These are phyloP conservation scores for Insectozyma bohioensis DNA, from an alignment of 1,139 yeast species.

Conservation along the genomic window DNA sequence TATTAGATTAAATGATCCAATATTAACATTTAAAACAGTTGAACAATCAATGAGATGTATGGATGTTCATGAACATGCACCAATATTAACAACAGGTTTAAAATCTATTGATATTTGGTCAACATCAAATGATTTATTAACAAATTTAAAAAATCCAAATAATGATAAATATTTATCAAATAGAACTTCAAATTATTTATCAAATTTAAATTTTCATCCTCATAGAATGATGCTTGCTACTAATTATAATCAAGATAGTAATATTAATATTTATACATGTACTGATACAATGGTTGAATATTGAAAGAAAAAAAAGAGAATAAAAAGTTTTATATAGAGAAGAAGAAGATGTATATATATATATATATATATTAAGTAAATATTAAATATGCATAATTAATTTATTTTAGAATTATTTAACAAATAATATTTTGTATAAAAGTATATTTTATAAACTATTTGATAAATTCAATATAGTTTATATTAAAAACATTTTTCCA, in stretches of 20 bases:
- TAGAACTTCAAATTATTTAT: conserved; percentile 51
- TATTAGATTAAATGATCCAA: conserved; percentile 71
- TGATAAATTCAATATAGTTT: too few species aligned
- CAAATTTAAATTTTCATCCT: conserved; percentile 81
- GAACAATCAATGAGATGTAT: conserved; percentile 69
- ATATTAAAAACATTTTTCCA: too few species aligned
- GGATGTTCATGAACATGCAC: conserved; percentile 95
- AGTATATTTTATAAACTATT: too few species aligned
- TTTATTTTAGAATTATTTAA: too few species aligned
- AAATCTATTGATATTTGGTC: conserved; percentile 83
- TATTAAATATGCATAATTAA: too few species aligned
- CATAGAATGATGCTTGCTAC: conserved; percentile 93
- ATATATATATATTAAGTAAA: too few species aligned
- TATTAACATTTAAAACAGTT: conserved; percentile 56
- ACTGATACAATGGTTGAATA: conserved; percentile 41
- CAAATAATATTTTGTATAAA: too few species aligned
- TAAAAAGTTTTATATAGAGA: too few species aligned
- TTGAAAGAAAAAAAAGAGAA: conserved; percentile 14
- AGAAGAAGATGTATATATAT: too few species aligned
- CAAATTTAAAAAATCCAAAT: conserved; percentile 60
- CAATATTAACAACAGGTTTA: conserved; percentile 84
- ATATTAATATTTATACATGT: conserved; percentile 61
- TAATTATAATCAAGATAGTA: conserved; percentile 76
- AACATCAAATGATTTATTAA: conserved; percentile 73
- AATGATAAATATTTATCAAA: conserved; percentile 39